phyloP scores from a whole-genome alignment of 2,329 filamentous ascomycete genomes.

The Fusarium bactridioides region DNA sequence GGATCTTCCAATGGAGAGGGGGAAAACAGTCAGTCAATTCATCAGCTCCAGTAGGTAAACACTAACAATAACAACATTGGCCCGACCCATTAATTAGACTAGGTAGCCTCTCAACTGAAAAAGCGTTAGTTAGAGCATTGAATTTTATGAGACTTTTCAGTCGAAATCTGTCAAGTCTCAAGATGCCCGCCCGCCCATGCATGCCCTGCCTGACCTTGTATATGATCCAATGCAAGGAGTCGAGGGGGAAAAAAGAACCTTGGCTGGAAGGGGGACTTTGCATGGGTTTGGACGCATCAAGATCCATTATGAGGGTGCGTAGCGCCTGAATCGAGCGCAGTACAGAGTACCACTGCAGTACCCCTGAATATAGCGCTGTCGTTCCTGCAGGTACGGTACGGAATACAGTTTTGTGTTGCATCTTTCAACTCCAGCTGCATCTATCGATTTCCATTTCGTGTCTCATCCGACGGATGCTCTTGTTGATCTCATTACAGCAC shows the following conservation, averaged over 20 bases:
- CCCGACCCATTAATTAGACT: constrained; percentile 14
- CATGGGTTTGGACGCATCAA: constrained; percentile 16
- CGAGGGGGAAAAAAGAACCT: constrained; percentile 14
- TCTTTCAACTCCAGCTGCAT: neutral
- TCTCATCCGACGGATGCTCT: neutral
- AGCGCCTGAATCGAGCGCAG: neutral
- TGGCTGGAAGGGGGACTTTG: constrained; percentile 22
- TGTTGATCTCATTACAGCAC: constrained; percentile 5
- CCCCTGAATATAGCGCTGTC: constrained; percentile 39
- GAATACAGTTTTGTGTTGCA: neutral
- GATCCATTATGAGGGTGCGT: constrained; percentile 7
- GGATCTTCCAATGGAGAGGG: neutral
- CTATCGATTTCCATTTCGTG: neutral
- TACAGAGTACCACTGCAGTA: constrained; percentile 22
- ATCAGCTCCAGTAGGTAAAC: neutral
- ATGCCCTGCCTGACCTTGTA: constrained; percentile 1
- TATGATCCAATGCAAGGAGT: constrained; percentile 32
- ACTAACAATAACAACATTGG: constrained; percentile 4
- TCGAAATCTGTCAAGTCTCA: constrained; percentile 4
- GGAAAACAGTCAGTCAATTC: neutral
- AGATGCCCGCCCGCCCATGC: neutral
- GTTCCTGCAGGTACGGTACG: constrained; percentile 45
- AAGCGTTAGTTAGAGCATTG: constrained; percentile 10
- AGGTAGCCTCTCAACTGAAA: constrained; percentile 11
- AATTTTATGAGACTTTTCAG: constrained; percentile 5